These are phyloP conservation scores for Solanum pinnatisectum DNA, from an alignment of 257 asterid genomes.

Conservation along the genomic window DNA sequence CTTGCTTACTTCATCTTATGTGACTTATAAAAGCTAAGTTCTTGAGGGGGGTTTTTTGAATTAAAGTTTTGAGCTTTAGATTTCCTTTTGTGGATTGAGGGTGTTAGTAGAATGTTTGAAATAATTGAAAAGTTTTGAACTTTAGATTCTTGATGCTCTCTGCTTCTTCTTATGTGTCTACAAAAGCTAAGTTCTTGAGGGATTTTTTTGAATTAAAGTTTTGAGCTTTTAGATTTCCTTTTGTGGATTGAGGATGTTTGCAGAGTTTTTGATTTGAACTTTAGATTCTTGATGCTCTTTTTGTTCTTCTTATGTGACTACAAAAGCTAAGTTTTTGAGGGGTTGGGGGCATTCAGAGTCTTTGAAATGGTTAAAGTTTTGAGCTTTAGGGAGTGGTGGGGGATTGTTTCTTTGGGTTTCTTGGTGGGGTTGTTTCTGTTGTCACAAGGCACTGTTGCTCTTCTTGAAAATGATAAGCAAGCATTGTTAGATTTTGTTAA, in stretches of 20 bases:
- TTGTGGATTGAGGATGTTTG: not conserved
- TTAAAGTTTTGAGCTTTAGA: not conserved
- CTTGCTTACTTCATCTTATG: not conserved
- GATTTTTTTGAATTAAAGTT: not conserved
- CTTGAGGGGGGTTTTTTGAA: not conserved
- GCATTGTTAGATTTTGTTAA: constrained; percentile 64
- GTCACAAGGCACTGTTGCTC: constrained; percentile 7
- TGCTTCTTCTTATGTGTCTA: not conserved
- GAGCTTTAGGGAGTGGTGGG: constrained; percentile 9
- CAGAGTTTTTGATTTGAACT: not conserved
- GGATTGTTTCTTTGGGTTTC: constrained; percentile 16
- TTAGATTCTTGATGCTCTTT: not conserved
- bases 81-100: not conserved
- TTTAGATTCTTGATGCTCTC: not conserved
- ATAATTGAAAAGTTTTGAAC: not conserved
- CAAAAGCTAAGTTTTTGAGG: not conserved
- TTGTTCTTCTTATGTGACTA: not conserved
- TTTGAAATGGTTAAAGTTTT: not conserved
- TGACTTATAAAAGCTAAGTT: not conserved
- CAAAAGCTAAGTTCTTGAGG: not conserved
- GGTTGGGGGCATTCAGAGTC: not conserved
- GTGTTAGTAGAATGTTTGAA: not conserved
- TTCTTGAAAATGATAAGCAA: constrained; percentile 50
- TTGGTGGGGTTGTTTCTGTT: constrained; percentile 25
- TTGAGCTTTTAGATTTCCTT: not conserved